Conservation (phyloP, 306 rosid genomes). For the Lathyrus aphaca region DNA sequence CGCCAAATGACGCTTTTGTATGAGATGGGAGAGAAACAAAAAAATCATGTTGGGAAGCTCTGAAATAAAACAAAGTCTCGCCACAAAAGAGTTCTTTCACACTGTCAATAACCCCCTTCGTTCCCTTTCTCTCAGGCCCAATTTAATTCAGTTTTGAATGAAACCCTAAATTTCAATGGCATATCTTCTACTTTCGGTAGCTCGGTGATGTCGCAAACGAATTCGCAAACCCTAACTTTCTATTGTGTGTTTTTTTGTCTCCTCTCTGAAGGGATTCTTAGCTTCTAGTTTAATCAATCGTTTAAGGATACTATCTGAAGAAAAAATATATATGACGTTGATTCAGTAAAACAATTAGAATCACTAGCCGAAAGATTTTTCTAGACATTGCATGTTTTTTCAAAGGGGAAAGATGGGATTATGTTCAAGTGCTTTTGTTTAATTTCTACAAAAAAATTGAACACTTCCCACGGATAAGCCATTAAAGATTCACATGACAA, state of each 20-base stretch:
- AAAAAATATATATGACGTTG: background rate
- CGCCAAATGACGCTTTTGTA: background rate
- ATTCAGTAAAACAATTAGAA: background rate
- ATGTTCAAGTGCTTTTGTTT: conserved; percentile 25
- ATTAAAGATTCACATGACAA: background rate
- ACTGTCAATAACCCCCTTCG: too few relatives aligned
- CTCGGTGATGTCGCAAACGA: too few relatives aligned
- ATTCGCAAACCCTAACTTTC: too few relatives aligned
- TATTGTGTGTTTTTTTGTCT: too few relatives aligned
- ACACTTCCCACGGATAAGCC: conserved; percentile 14
- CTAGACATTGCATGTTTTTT: conserved; percentile 5
- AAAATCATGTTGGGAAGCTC: background rate
- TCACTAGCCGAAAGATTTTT: background rate
- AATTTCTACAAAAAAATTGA: conserved; percentile 4
- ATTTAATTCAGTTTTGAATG: too few relatives aligned
- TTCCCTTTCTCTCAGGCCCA: too few relatives aligned
- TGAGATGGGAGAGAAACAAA: background rate
- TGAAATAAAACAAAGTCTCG: background rate
- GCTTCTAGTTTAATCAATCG: too few relatives aligned
- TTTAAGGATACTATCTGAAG: too few relatives aligned
- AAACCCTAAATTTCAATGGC: too few relatives aligned
- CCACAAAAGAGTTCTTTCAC: conserved; percentile 3
- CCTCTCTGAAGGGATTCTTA: too few relatives aligned
- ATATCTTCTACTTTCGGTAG: too few relatives aligned
- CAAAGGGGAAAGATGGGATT: conserved; percentile 12